phyloP scores from a whole-genome alignment of 1,284 basidiomycete genomes.

The Moniliella sp. region DNA sequence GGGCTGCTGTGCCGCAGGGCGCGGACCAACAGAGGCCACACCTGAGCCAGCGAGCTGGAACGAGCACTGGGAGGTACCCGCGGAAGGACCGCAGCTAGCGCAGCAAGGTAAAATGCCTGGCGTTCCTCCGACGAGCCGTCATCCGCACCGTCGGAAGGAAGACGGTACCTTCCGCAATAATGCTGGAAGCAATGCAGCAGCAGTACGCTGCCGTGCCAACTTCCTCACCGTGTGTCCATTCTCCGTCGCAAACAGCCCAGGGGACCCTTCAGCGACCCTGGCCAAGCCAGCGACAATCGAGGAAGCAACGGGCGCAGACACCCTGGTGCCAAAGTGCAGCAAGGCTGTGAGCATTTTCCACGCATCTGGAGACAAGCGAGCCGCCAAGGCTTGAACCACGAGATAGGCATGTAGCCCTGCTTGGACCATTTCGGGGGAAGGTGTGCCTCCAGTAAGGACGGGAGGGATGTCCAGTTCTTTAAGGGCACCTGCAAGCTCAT shows the following conservation, averaged over 20 bases:
- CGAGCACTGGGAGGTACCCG: no score
- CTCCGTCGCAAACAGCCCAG: slow-evolving; percentile 7
- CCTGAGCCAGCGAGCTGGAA: no score
- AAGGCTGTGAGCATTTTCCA: not conserved
- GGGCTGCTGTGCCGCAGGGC: slow-evolving; percentile 53
- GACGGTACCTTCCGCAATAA: slow-evolving; percentile 45
- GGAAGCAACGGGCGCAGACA: not conserved
- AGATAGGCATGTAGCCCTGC: no score
- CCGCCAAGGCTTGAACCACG: no score
- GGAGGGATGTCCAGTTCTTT: no score
- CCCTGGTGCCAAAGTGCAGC: not conserved
- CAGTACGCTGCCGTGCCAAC: slow-evolving; percentile 57
- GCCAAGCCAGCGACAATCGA: not conserved
- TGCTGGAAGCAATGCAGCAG: slow-evolving; percentile 51
- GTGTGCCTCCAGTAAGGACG: no score
- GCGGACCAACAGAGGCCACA: slow-evolving; percentile 67
- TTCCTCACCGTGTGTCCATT: slow-evolving; percentile 17
- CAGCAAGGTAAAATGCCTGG: slow-evolving; percentile 50
- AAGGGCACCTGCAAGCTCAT: no score
- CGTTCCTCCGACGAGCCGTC: slow-evolving; percentile 2
- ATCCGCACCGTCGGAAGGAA: not conserved
- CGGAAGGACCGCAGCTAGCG: slow-evolving; percentile 59
- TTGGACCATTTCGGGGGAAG: no score
- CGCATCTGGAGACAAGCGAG: no score
- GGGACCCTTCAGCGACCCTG: no score